Conservation (phyloP, 164 flowering plant genomes). For the Vitis labrusca region DNA sequence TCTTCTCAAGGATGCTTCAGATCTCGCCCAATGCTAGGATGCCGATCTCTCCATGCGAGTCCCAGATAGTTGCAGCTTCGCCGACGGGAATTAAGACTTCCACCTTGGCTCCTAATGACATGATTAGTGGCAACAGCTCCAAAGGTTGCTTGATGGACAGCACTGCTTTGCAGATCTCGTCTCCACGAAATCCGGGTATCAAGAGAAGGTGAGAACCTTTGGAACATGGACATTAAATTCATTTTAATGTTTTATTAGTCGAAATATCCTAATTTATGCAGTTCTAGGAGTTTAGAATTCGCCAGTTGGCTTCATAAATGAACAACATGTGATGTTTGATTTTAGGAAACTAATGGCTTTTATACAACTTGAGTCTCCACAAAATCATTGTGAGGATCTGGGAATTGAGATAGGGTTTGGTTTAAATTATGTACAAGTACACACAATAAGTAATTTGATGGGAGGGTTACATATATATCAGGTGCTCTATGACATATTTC, state of each 20-base stretch:
- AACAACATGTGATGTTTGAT: no score
- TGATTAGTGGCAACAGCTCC: conserved; percentile 28
- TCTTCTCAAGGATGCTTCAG: conserved; percentile 76
- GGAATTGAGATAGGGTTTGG: conserved; percentile 7
- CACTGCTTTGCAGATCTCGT: conserved; percentile 66
- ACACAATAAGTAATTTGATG: no score
- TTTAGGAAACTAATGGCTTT: no score
- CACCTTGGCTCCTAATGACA: conserved; percentile 23
- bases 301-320: no score
- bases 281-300: no score
- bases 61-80: conserved; percentile 22
- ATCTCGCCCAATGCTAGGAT: conserved; percentile 51
- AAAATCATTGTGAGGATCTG: conserved; percentile 2
- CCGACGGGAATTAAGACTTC: conserved; percentile 27
- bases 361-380: conserved; percentile 1
- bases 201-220: conserved; percentile 59
- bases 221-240: neutral
- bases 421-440: neutral
- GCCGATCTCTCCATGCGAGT: conserved; percentile 26
- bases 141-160: conserved; percentile 34
- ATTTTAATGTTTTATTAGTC: neutral
- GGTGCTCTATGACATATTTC: neutral
- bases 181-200: conserved; percentile 72
- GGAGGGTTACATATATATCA: no score
- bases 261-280: no score